Base-by-base conservation (phyloP, 208 protist genomes). In the Leishmania arabica region DNA sequence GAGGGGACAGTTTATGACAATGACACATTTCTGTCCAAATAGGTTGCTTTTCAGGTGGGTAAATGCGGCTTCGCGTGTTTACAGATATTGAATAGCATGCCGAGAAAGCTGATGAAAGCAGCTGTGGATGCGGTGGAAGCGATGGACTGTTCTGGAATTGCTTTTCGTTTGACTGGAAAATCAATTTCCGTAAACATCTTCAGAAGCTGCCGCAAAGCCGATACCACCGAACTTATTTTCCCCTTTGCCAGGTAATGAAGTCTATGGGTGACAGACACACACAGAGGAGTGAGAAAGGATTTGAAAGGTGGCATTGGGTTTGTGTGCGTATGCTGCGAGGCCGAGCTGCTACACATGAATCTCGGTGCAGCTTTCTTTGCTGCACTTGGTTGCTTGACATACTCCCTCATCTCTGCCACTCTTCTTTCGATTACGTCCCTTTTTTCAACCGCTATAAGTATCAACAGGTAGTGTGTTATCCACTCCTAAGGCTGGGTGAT, bases 231-330 rank as follows among this genome's bases (percentile, higher is more conserved):
- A 15, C 42, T 11, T 53, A 15, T 73, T n/a, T 47, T 0, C 24
- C 3, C 27, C 5, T 42, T 71, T 47, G 17, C 13, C 9, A 31
- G 34, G 45, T 24, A 54, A 7, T 49, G 15, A 73, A 73, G 27
- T 37, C 5, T 34, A 37, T 54, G 69, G 37, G 47, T 51, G 9
- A 13, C 21, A 53, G 13, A 37, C 27, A 19, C 1, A 8, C 37
- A 62, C 37, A 75, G 64, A 51, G 82, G 76, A 66, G 78, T 72
- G 45, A 66, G 3, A 60, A 17, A 45, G 34, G 17, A 76, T 21
- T 47, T 15, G 13, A 76, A 34, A 34, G 51, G 7, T 78, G 27
- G 45, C 56, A 73, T 62, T 62, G 60, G 2, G 21, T 15, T 49
- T 53, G 27, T 15, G 69, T 19, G n/a, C 8, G 27, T 31, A 1